These are phyloP conservation scores for Trichoderma aggressivum DNA, from an alignment of 2,329 filamentous ascomycete species.

Conservation along the genomic window DNA sequence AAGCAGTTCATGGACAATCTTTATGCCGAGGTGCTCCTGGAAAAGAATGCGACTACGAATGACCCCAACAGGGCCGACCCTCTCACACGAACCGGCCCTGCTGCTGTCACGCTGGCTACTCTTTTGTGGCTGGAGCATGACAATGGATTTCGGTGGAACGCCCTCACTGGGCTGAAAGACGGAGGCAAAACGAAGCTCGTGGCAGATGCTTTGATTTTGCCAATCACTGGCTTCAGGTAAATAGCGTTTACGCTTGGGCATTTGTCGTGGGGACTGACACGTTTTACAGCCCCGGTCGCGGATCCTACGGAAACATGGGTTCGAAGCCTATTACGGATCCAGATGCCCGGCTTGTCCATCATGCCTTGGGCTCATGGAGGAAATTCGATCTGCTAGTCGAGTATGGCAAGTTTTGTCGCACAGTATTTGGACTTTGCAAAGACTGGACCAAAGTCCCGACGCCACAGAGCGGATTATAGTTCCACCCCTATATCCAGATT, in stretches of 20 bases:
- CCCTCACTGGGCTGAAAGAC: conserved; percentile 24
- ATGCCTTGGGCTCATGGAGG: conserved; percentile 26
- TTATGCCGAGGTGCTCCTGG: neutral
- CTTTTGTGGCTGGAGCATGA: conserved; percentile 23
- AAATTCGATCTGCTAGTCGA: conserved; percentile 23
- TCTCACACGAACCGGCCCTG: conserved; percentile 26
- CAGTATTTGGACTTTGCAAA: conserved; percentile 23
- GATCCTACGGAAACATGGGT: conserved; percentile 26
- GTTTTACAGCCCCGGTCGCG: conserved; percentile 22
- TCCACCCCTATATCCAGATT: neutral
- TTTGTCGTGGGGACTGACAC: neutral
- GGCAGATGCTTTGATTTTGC: conserved; percentile 24
- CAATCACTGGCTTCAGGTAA: conserved; percentile 27
- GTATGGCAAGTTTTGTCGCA: conserved; percentile 27
- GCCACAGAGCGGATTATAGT: neutral
- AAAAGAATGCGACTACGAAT: neutral
- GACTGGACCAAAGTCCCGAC: conserved; percentile 24
- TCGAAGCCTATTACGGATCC: conserved; percentile 24
- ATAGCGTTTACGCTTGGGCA: neutral
- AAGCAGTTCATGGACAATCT: conserved; percentile 24
- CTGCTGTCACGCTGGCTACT: conserved; percentile 25
- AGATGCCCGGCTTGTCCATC: conserved; percentile 24
- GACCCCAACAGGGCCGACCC: conserved; percentile 20
- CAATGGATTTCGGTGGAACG: conserved; percentile 25
- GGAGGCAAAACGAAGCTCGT: conserved; percentile 25